Evolutionary conservation across 1,284 basidiomycete species (phyloP), one percentile per base, ranked within the genome.

Genomic region (Pterula multifida): DNA sequence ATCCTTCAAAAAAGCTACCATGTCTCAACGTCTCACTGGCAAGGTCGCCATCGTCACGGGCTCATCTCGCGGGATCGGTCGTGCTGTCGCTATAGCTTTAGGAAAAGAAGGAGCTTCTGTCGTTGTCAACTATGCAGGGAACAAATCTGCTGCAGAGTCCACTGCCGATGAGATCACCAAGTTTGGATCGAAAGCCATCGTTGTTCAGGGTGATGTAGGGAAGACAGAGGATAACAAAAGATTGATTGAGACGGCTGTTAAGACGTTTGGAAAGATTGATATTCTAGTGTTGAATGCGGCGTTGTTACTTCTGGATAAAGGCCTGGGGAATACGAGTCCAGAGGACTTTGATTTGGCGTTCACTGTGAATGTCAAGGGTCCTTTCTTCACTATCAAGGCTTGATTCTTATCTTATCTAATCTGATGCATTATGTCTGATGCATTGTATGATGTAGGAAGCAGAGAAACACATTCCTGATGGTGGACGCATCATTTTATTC

Each of bases 31-130:
- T 42, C 23, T 47, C 22, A 23, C 56, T 66, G 72, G 69, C 48
- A 78, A 75, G 63, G 69, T 76, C 19, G 76, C 76, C 19, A 60
- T 80, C 47, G 68, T 81, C 28, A 80, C 78, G 11, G 77, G 78
- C 35, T 79, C 76, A 3, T 79, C 79, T 22, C 71, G 75, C 19
- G 72, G 71, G 15, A 80, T 78, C 36, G 79, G 78, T 26, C 76
- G 76, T 1, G 68, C 75, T 15, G 71, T 80, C 50, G 78, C 75
- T 1, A 65, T 61, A 36, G 65, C 67, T 25, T 68, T 81, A 26
- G 79, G 73, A 6, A 67, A 67, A 26, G 66, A 77, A 55, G 78
- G 79, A 19, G 77, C 77, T 15, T 70, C 67, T 54, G 77, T 82
- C 49, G 68, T 79, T 21, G 68, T 81, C 47, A 80, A 80, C 66